Conservation (phyloP, 2,329 filamentous ascomycete genomes). For the Pestalotiopsis sp. region DNA sequence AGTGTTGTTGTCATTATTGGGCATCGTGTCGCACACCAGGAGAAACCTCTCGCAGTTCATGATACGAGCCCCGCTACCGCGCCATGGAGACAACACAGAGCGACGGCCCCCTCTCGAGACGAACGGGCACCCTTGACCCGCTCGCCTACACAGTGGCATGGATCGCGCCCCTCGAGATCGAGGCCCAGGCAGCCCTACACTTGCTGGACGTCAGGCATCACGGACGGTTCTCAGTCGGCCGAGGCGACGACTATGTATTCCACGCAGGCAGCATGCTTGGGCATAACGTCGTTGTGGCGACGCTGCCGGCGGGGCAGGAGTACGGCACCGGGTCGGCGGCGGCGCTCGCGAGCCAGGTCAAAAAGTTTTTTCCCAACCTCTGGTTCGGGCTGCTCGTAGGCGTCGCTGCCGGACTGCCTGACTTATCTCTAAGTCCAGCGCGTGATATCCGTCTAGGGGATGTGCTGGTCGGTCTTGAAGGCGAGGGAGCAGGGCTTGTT, state of each 20-base stretch:
- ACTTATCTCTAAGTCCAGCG: slow-evolving; percentile 22
- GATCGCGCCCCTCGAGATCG: slow-evolving; percentile 39
- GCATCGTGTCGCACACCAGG: background rate
- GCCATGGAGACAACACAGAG: background rate
- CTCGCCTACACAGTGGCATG: slow-evolving; percentile 35
- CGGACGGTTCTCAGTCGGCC: slow-evolving; percentile 31
- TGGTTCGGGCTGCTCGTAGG: slow-evolving; percentile 39
- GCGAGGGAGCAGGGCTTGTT: slow-evolving; percentile 27
- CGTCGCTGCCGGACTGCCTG: slow-evolving; percentile 35
- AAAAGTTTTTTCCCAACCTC: slow-evolving; percentile 36
- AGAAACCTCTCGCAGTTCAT: background rate
- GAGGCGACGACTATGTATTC: slow-evolving; percentile 38
- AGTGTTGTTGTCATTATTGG: background rate
- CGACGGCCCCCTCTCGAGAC: too few relatives aligned
- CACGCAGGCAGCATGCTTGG: slow-evolving; percentile 35
- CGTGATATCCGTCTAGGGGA: slow-evolving; percentile 40
- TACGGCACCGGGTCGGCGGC: slow-evolving; percentile 36
- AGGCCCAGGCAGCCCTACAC: slow-evolving; percentile 34
- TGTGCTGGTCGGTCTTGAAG: slow-evolving; percentile 32
- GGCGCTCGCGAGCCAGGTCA: slow-evolving; percentile 35
- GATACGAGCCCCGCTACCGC: background rate
- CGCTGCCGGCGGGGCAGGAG: slow-evolving; percentile 33
- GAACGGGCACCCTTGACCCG: slow-evolving; percentile 13
- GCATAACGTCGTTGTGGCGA: slow-evolving; percentile 38
- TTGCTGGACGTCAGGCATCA: slow-evolving; percentile 31